Evolutionary conservation across 73 alveolate genomes (phyloP).

Genomic region (Paramecium sonneborni): DNA sequence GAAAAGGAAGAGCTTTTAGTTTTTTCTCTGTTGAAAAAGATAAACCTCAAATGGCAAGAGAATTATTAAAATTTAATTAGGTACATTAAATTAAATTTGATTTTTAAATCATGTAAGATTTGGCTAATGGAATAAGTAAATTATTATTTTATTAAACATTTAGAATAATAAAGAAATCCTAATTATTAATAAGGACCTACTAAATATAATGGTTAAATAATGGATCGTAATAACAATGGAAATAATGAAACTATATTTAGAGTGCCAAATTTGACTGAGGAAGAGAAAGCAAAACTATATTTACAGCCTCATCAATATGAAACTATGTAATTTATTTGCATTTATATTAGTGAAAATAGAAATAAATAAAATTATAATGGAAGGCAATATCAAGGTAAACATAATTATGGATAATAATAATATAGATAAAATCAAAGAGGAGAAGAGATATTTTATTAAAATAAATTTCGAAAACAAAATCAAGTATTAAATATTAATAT

Average conservation of each 20-base stretch:
- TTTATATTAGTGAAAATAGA: background rate
- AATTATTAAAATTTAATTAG: background rate
- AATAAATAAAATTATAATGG: background rate
- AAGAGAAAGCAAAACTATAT: background rate
- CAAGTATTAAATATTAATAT: too few species aligned
- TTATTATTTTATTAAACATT: background rate
- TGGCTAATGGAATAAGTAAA: background rate
- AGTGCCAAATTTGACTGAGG: background rate
- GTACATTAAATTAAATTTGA: background rate
- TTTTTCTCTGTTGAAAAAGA: conserved; percentile 54
- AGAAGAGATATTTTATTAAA: background rate
- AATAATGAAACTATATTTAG: background rate
- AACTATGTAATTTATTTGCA: background rate
- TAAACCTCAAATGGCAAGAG: conserved; percentile 61
- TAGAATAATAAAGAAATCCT: background rate
- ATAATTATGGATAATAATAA: background rate
- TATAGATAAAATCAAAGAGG: background rate
- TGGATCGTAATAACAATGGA: background rate
- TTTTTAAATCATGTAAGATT: background rate
- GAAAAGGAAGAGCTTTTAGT: conserved; percentile 74
- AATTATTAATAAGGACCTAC: background rate
- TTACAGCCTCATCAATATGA: background rate
- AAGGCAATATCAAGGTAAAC: background rate
- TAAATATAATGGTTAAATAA: background rate
- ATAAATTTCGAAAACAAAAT: background rate